Percentiles rank a stretch among this genome's conserved stretches.
These are phyloP conservation scores for Fusarium sp. DNA, from an alignment of 2,329 filamentous ascomycete genomes.

Conservation along the genomic window DNA sequence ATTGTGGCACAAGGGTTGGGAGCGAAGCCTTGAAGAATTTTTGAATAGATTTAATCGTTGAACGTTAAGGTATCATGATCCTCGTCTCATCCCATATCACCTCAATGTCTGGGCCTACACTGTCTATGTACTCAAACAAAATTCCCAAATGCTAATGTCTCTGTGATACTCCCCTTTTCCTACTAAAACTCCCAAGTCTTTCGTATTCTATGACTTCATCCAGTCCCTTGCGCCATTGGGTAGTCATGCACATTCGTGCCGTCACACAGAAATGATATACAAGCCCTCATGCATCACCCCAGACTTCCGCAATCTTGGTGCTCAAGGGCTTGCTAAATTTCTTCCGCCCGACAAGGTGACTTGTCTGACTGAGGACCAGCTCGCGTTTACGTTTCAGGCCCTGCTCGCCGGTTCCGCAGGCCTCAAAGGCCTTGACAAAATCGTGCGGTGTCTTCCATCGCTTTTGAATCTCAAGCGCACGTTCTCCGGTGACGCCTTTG, in stretches of 20 bases:
- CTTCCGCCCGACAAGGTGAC: constrained; percentile 71
- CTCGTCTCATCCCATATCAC: constrained; percentile 12
- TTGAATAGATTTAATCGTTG: constrained; percentile 21
- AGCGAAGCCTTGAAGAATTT: constrained; percentile 38
- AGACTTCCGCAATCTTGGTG: constrained; percentile 76
- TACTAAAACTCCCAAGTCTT: not conserved
- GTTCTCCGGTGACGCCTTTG: constrained; percentile 78
- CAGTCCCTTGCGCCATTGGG: not conserved
- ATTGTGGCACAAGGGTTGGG: constrained; percentile 74
- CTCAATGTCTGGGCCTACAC: not conserved
- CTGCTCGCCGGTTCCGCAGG: constrained; percentile 60
- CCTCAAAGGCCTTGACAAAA: constrained; percentile 76
- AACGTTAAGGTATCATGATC: constrained; percentile 40
- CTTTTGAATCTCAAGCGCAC: constrained; percentile 81
- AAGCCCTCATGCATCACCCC: constrained; percentile 63
- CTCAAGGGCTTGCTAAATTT: constrained; percentile 75
- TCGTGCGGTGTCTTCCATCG: constrained; percentile 79
- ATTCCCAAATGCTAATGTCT: not conserved
- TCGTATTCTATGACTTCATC: not conserved
- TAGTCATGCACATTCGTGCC: not conserved
- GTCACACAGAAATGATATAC: not conserved
- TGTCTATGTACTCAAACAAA: not conserved
- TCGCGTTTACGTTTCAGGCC: constrained; percentile 67
- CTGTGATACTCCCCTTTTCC: not conserved
- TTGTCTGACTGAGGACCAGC: constrained; percentile 68